Evolutionary conservation across 306 rosid genomes (phyloP), one percentile per base, ranked within the genome.

Genomic region (Sicyos edulis): DNA sequence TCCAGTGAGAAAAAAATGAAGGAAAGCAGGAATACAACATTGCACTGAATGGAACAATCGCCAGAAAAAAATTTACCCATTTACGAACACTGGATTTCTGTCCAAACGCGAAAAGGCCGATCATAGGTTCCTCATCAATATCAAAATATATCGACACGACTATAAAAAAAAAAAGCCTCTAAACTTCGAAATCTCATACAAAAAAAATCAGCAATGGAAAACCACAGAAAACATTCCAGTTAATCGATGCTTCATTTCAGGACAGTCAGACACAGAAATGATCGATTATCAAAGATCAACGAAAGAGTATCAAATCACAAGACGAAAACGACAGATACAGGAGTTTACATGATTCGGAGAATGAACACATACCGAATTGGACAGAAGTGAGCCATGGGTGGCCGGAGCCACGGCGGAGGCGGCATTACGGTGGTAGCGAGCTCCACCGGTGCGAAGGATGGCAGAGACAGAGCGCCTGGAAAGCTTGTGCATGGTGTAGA

Each of bases 391-490:
- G 45, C 80, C 71, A 79, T 71, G 60, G 29, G 83, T 75, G 72
- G 91, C 75, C 16, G 90, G 83, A 54, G 83, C 76, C 20, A 75
- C 77, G 0, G 79, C 71, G 20, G 84, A 74, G n/a, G 80, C 84
- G 0, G 76, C 65, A 67, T 55, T 72, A 13, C 85, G 83, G 55
- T 29, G 77, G 69, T 76, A 72, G 62, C 76, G 82, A 0, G 82
- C 76, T 74, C 78, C 83, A 73, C 85, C 88, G 71, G 80, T 54
- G 69, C 93, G 91, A 26, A 89, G 82, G 14, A 82, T 9, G 58
- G 88, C 44, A 34, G 88, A 78, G 82, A 85, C 78, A 17, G 97
- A 87, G 73, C 96, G 96, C 32, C 86, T 72, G 15, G 91, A 64
- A 57, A 90, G 88, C 60, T 87, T 79, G 76, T 92, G 88, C 98